phyloP scores from a whole-genome alignment of 176 grass and related monocot genomes.

The Aegilops bicornis region DNA sequence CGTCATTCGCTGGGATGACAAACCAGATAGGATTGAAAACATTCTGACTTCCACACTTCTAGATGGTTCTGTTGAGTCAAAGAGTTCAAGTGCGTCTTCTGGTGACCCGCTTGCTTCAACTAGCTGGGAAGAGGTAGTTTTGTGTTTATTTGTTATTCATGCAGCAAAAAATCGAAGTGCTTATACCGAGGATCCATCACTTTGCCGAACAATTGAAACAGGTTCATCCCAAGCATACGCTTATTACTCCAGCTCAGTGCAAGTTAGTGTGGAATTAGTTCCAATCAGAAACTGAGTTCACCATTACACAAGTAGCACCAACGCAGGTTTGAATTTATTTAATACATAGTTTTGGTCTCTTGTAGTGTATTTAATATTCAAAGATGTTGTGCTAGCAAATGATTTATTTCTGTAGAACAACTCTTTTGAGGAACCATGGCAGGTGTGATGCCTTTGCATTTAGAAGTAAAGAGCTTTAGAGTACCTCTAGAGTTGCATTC shows the following conservation, averaged over 20 bases:
- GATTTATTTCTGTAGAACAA: not conserved
- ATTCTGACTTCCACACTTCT: conserved; percentile 60
- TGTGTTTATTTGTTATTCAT: not conserved
- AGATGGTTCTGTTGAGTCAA: conserved; percentile 50
- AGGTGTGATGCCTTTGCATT: conserved; percentile 2
- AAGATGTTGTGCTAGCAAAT: conserved; percentile 1
- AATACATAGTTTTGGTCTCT: conserved; percentile 6
- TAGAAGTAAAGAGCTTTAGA: not conserved
- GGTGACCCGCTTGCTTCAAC: conserved; percentile 76
- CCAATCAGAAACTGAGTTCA: conserved; percentile 74
- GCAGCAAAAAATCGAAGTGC: conserved; percentile 9
- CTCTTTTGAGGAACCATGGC: conserved; percentile 4
- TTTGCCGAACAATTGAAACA: conserved; percentile 29
- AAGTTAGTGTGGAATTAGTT: conserved; percentile 86
- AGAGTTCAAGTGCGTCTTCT: conserved; percentile 44
- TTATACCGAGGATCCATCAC: not conserved
- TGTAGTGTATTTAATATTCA: not conserved
- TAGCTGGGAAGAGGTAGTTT: conserved; percentile 76
- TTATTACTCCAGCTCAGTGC: conserved; percentile 87
- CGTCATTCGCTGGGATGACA: conserved; percentile 76
- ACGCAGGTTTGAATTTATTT: conserved; percentile 60
- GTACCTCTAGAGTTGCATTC: not conserved
- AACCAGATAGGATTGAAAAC: conserved; percentile 68
- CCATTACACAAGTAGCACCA: conserved; percentile 76
- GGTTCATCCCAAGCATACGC: conserved; percentile 60